Percentiles rank a stretch among this genome's conserved stretches.
phyloP scores from a whole-genome alignment of 495 filamentous ascomycete genomes.

The Mycothermus thermophilus region DNA sequence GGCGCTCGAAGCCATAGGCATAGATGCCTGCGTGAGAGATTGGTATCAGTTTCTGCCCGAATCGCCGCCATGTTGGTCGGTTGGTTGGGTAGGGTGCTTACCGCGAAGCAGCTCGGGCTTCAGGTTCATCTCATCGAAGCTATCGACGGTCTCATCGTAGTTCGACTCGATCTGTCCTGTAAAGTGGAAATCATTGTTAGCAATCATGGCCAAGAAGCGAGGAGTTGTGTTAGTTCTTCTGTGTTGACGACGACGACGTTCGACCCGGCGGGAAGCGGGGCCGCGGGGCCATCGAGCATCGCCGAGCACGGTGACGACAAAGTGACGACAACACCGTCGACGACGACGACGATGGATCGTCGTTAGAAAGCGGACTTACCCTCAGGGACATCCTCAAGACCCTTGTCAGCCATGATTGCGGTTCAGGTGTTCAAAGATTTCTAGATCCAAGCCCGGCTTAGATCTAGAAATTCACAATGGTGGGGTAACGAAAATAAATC shows the following conservation, averaged over 20 bases:
- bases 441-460: constrained; percentile 61
- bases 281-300: no score
- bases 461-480: constrained; percentile 39
- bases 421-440: constrained; percentile 31
- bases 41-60: constrained; percentile 8
- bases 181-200: constrained; percentile 11
- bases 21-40: constrained; percentile 65
- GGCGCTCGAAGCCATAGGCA: constrained; percentile 98
- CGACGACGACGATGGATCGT: background rate
- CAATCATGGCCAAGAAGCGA: background rate
- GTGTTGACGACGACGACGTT: background rate
- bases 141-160: constrained; percentile 99
- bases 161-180: constrained; percentile 98
- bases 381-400: constrained; percentile 90
- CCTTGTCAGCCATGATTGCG: constrained; percentile 98
- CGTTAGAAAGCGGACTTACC: no score
- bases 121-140: constrained; percentile 94
- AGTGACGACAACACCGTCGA: background rate
- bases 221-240: no score
- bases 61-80: constrained; percentile 3
- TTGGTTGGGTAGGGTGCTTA: constrained; percentile 31
- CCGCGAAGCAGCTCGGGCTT: constrained; percentile 94
- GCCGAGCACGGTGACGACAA: no score
- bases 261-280: background rate
- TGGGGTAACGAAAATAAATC: constrained; percentile 34